These are phyloP conservation scores for Dothideomycetes sp. DNA, from an alignment of 2,329 filamentous ascomycete species.

Conservation along the genomic window DNA sequence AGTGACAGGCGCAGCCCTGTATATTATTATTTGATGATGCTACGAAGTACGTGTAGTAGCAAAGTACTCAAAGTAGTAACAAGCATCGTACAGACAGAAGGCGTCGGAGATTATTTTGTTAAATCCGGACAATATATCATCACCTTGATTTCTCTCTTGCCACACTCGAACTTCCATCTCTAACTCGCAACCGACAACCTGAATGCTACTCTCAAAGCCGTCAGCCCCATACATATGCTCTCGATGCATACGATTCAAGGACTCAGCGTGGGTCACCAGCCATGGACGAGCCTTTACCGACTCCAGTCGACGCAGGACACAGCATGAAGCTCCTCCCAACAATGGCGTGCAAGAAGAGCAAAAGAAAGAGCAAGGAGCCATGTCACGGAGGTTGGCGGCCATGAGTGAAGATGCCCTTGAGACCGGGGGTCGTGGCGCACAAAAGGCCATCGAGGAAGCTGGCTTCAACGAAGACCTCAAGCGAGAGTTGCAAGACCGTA, in stretches of 20 bases:
- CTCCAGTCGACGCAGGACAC: conserved; percentile 15
- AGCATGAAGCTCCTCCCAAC: conserved; percentile 7
- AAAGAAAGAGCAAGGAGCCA: conserved; percentile 41
- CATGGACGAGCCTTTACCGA: neutral
- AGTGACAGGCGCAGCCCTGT: too few relatives aligned
- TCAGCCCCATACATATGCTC: conserved; percentile 25
- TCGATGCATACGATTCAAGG: conserved; percentile 32
- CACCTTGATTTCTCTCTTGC: neutral
- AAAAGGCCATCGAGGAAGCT: conserved; percentile 50
- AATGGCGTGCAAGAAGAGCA: conserved; percentile 16
- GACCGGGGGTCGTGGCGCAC: conserved; percentile 45
- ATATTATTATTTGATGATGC: too few relatives aligned
- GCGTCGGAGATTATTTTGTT: too few relatives aligned
- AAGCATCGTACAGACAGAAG: too few relatives aligned
- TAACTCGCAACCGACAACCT: conserved; percentile 10
- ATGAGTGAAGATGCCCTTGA: conserved; percentile 53
- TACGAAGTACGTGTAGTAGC: too few relatives aligned
- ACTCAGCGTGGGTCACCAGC: conserved; percentile 12
- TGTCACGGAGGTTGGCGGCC: conserved; percentile 48
- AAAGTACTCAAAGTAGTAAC: too few relatives aligned
- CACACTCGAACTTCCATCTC: neutral
- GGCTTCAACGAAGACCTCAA: conserved; percentile 56
- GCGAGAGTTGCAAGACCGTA: conserved; percentile 48
- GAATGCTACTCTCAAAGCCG: conserved; percentile 20
- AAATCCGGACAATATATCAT: too few relatives aligned